Conservation (phyloP, 2,329 filamentous ascomycete genomes). For the Cladosporium sp. region DNA sequence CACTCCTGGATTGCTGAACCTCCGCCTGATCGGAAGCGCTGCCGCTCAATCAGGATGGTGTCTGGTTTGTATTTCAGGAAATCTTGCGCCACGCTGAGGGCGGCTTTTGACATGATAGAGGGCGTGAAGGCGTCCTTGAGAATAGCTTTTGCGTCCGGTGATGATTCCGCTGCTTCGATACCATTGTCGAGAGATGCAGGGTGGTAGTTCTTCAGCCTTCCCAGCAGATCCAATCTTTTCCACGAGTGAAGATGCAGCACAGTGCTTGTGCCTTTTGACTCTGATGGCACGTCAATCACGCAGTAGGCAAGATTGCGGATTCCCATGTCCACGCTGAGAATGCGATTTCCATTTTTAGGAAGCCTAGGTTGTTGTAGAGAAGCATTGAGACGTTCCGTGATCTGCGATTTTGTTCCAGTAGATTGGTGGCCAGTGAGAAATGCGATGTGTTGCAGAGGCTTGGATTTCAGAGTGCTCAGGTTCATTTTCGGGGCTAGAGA, state of each 20-base stretch:
- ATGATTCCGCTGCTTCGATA: background rate
- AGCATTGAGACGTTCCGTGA: slow-evolving; percentile 12
- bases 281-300: slow-evolving; percentile 35
- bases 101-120: slow-evolving; percentile 49
- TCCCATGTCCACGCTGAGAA: slow-evolving; percentile 81
- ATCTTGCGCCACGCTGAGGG: slow-evolving; percentile 51
- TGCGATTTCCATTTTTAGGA: slow-evolving; percentile 35
- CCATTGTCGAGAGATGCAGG: background rate
- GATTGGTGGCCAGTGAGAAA: slow-evolving; percentile 56
- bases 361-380: background rate
- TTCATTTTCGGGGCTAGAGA: slow-evolving; percentile 38
- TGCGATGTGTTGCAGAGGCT: slow-evolving; percentile 56
- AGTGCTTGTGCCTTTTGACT: slow-evolving; percentile 1
- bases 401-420: slow-evolving; percentile 55
- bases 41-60: slow-evolving; percentile 66
- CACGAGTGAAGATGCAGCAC: slow-evolving; percentile 24
- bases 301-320: slow-evolving; percentile 77
- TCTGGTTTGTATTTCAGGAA: slow-evolving; percentile 56
- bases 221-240: slow-evolving; percentile 1
- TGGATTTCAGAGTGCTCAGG: slow-evolving; percentile 35
- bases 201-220: background rate
- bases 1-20: slow-evolving; percentile 68
- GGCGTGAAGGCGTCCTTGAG: slow-evolving; percentile 37
- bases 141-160: slow-evolving; percentile 29
- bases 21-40: slow-evolving; percentile 62